Conservation (phyloP, 2,329 filamentous ascomycete species). For the Albifimbria verrucaria region DNA sequence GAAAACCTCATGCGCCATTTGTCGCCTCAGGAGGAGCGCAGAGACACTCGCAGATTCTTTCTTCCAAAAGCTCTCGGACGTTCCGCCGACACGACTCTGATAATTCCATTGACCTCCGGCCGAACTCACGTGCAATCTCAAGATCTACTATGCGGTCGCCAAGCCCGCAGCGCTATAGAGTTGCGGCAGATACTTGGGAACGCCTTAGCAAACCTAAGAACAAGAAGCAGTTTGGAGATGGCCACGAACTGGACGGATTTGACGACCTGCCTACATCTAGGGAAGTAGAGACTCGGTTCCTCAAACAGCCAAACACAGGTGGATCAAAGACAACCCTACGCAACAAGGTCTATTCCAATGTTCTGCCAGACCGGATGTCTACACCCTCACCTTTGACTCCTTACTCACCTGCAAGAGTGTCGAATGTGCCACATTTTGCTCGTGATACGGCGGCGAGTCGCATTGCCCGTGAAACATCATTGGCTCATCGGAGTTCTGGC, state of each 20-base stretch:
- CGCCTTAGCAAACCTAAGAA: slow-evolving; percentile 67
- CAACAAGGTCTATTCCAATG: slow-evolving; percentile 54
- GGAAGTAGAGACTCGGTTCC: slow-evolving; percentile 74
- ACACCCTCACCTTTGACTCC: slow-evolving; percentile 53
- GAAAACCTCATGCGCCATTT: slow-evolving; percentile 69
- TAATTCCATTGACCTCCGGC: slow-evolving; percentile 55
- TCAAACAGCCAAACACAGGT: slow-evolving; percentile 72
- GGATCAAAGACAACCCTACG: slow-evolving; percentile 63
- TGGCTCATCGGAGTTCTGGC: slow-evolving; percentile 57
- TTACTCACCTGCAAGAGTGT: slow-evolving; percentile 53
- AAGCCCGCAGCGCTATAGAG: slow-evolving; percentile 49
- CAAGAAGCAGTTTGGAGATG: slow-evolving; percentile 72
- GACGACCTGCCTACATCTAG: slow-evolving; percentile 91
- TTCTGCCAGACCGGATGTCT: slow-evolving; percentile 49
- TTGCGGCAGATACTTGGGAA: slow-evolving; percentile 53
- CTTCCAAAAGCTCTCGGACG: slow-evolving; percentile 65
- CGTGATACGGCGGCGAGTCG: slow-evolving; percentile 64
- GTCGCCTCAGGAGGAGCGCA: slow-evolving; percentile 72
- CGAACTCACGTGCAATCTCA: slow-evolving; percentile 55
- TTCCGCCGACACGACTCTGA: slow-evolving; percentile 85
- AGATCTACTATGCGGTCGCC: slow-evolving; percentile 58
- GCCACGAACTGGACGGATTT: slow-evolving; percentile 86
- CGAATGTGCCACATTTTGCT: slow-evolving; percentile 59
- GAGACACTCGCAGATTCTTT: slow-evolving; percentile 74
- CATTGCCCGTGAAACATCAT: slow-evolving; percentile 59